These are phyloP conservation scores for Podospora pseudocomata DNA, from an alignment of 495 filamentous ascomycete genomes.

Conservation along the genomic window DNA sequence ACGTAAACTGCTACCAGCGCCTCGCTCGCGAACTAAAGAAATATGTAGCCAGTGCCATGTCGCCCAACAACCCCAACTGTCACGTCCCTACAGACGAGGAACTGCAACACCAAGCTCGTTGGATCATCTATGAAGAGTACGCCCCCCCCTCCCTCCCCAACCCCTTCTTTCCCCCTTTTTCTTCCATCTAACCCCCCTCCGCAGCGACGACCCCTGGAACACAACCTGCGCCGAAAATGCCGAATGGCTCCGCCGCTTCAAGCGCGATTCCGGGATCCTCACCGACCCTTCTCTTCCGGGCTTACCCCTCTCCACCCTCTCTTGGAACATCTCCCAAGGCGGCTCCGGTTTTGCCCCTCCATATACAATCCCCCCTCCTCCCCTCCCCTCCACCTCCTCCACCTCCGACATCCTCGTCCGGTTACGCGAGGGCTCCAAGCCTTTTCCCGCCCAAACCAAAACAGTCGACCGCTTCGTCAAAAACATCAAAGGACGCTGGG, in stretches of 20 bases:
- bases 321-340: slow-evolving; percentile 41
- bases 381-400: slow-evolving; percentile 12
- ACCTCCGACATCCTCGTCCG: slow-evolving; percentile 20
- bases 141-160: slow-evolving; percentile 11
- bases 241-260: slow-evolving; percentile 67
- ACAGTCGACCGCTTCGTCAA: slow-evolving; percentile 42
- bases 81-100: slow-evolving; percentile 53
- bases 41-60: slow-evolving; percentile 47
- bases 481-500: slow-evolving; percentile 33
- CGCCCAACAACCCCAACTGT: slow-evolving; percentile 50
- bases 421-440: slow-evolving; percentile 32
- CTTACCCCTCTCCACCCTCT: slow-evolving; percentile 29
- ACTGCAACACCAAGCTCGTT: slow-evolving; percentile 53
- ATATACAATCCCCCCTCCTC: slow-evolving; percentile 33
- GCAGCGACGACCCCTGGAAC: slow-evolving; percentile 66
- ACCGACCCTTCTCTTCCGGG: slow-evolving; percentile 40
- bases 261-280: slow-evolving; percentile 58
- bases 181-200: slow-evolving; percentile 10
- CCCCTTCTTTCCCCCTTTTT: background rate
- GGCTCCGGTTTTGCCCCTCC: slow-evolving; percentile 51
- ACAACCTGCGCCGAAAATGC: slow-evolving; percentile 71
- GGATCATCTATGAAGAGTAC: slow-evolving; percentile 54
- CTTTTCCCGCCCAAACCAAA: slow-evolving; percentile 34
- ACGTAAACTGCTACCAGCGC: slow-evolving; percentile 53
- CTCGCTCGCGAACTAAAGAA: slow-evolving; percentile 46